Evolutionary conservation across 257 asterid species (phyloP), one percentile per base, ranked within the genome.

Genomic region (Solanum pimpinellifolium): DNA sequence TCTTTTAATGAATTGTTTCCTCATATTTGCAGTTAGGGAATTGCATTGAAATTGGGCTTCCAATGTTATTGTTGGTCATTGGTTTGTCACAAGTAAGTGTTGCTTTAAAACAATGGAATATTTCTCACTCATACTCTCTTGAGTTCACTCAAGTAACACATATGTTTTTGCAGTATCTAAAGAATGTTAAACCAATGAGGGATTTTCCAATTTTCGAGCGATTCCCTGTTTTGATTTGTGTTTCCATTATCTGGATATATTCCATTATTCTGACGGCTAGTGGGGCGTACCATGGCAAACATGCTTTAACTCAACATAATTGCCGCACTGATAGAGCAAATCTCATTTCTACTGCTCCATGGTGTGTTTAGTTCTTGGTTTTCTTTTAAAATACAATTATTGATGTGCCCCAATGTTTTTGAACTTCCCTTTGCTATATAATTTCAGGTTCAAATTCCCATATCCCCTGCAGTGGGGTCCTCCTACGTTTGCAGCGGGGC

Each of bases 391-490:
- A 60, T 31, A 18, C 39, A 23, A 6, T 13, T 37, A 81, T n/a
- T 83, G 80, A 39, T 82, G 29, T 39, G 10, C 59, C 47, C 9
- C 8, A 78, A 68, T 76, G 65, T 73, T 70, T 60, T 68, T 88
- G 39, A 88, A 84, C 47, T 56, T 87, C 20, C 73, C 11, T 59
- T 85, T 87, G 25, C 27, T 72, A 33, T 46, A 49, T 44, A 86
- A 69, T 88, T 87, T 66, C 91, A 97, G 99, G 99, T 94, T 97
- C 92, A 95, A 90, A 87, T 94, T 97, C 86, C 99, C 99, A 1
- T 97, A 97, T 88, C 99, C 99, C 68, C 92, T 97, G 89, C 99
- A 97, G 85, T 97, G 99, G 99, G 99, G 99, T 14, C 93, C 99
- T 3, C 99, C 99, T 81, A 97, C 99, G 14, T 97, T 97, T 83